Evolutionary conservation across 371 early-diverging fungal species (phyloP).

Genomic region (Mortierella sp.): DNA sequence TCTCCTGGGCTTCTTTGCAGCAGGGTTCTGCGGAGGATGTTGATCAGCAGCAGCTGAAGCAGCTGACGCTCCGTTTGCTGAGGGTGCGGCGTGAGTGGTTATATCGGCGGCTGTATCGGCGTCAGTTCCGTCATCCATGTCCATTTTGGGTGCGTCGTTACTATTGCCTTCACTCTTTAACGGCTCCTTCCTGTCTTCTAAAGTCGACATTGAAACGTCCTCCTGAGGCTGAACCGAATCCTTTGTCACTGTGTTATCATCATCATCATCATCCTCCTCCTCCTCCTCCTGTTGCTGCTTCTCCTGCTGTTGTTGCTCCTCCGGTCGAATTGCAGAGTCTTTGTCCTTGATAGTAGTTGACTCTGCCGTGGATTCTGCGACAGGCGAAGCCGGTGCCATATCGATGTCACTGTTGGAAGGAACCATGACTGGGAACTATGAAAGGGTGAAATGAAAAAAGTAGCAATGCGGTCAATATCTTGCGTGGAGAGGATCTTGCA

Average conservation of each 20-base stretch:
- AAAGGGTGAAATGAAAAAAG: not conserved
- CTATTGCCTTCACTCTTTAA: not conserved
- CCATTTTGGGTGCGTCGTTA: not conserved
- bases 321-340: conserved; percentile 2
- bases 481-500: not conserved
- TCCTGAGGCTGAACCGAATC: not conserved
- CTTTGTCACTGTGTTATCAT: not conserved
- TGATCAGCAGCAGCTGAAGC: not conserved
- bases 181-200: not conserved
- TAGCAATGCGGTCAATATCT: not conserved
- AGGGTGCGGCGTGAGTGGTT: not conserved
- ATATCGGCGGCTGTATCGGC: conserved; percentile 1
- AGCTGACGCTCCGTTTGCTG: not conserved
- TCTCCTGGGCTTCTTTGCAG: conserved; percentile 9
- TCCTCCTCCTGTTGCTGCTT: not conserved
- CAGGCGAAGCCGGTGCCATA: conserved; percentile 9
- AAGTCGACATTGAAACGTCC: not conserved
- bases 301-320: not conserved
- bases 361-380: not conserved
- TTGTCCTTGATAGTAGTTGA: conserved; percentile 15
- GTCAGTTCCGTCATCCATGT: conserved; percentile 7
- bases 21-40: not conserved
- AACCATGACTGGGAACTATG: conserved; percentile 17
- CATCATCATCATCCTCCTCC: not conserved
- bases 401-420: conserved; percentile 28